Conservation (phyloP, 1,139 yeast genomes). For the Geotrichum macrosporum region DNA sequence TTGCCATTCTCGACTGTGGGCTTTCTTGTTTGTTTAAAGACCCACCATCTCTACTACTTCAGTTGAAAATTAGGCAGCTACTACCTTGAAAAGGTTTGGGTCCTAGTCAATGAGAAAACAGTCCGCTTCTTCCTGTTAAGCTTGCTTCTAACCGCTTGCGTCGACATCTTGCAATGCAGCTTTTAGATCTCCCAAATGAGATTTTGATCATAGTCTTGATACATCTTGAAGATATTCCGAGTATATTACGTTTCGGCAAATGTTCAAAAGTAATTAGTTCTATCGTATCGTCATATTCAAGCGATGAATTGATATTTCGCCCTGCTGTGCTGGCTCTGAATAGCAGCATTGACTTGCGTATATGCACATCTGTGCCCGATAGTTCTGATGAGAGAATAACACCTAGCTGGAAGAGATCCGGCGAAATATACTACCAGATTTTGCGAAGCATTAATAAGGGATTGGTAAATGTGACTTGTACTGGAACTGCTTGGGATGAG, state of each 20-base stretch:
- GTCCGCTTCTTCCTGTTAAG: too few relatives aligned
- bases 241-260: constrained; percentile 1
- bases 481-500: background rate
- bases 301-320: constrained; percentile 1
- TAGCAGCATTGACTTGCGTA: constrained; percentile 3
- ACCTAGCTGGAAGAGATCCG: constrained; percentile 7
- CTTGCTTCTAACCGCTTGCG: too few relatives aligned
- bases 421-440: constrained; percentile 4
- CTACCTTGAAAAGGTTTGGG: too few relatives aligned
- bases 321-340: background rate
- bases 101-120: too few relatives aligned
- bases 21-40: too few relatives aligned
- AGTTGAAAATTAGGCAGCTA: too few relatives aligned
- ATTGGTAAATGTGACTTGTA: background rate
- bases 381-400: background rate
- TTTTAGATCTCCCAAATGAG: constrained; percentile 9
- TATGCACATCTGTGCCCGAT: constrained; percentile 2
- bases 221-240: constrained; percentile 9
- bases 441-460: background rate
- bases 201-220: constrained; percentile 3
- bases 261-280: background rate
- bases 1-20: too few relatives aligned
- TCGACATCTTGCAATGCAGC: constrained; percentile 1
- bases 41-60: too few relatives aligned
- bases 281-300: background rate